These are phyloP conservation scores for Barnettozyma sp. DNA, from an alignment of 805 yeast genomes.

Conservation along the genomic window DNA sequence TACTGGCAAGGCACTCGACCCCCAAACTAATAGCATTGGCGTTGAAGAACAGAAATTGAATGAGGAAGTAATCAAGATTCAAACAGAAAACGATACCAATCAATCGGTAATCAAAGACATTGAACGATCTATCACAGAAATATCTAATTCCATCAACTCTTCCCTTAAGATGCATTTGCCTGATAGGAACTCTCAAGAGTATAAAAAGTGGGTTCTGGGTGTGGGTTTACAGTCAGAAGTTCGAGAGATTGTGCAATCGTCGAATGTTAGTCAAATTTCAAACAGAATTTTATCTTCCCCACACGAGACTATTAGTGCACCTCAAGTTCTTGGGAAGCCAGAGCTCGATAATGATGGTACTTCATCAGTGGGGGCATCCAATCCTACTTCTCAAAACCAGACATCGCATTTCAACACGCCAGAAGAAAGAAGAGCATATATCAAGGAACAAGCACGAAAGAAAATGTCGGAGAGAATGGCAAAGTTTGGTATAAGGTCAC, in stretches of 20 bases:
- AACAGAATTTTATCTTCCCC: slow-evolving; percentile 14
- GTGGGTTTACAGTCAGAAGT: slow-evolving; percentile 58
- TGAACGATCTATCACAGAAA: slow-evolving; percentile 59
- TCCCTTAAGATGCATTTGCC: slow-evolving; percentile 15
- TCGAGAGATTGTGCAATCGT: slow-evolving; percentile 20
- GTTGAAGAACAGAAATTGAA: slow-evolving; percentile 34
- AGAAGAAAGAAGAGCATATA: slow-evolving; percentile 66
- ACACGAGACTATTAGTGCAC: too few species aligned
- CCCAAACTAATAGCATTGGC: slow-evolving; percentile 28
- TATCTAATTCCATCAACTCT: slow-evolving; percentile 36
- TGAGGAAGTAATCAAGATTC: slow-evolving; percentile 44
- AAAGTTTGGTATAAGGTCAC: slow-evolving; percentile 50
- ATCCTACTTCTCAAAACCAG: slow-evolving; percentile 12
- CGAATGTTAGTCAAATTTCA: slow-evolving; percentile 16
- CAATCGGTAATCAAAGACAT: slow-evolving; percentile 60
- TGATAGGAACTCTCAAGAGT: slow-evolving; percentile 20
- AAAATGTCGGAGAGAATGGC: slow-evolving; percentile 72
- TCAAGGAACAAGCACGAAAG: slow-evolving; percentile 73
- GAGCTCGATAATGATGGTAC: too few species aligned
- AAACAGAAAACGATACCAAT: slow-evolving; percentile 48
- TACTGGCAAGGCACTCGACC: slow-evolving; percentile 63
- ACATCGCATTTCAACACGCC: slow-evolving; percentile 32
- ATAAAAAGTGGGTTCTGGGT: slow-evolving; percentile 76
- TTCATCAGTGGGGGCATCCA: slow-evolving; percentile 6
- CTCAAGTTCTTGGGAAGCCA: too few species aligned